Evolutionary conservation across 176 grass and related monocot genomes (phyloP), one percentile per base, ranked within the genome.

Genomic region (Musa beccarii): DNA sequence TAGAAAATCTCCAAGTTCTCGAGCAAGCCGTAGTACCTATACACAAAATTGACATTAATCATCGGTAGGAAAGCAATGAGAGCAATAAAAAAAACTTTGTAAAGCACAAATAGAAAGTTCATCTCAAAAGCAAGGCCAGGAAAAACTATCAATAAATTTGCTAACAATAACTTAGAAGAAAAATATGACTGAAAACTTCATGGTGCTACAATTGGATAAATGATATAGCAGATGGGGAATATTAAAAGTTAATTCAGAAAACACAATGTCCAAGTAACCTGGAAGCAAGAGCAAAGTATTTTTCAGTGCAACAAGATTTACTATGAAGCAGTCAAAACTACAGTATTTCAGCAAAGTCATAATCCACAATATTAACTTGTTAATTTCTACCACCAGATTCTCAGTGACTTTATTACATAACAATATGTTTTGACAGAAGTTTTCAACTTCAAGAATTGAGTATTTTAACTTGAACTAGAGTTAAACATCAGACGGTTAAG

Each of bases 1-100:
- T 66, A 98, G 76, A 69, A 98, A 98, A 81, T 93, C 90, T 87
- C 90, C 94, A 82, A 98, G 90, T 62, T 73, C 94, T 82, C 94
- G 84, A 85, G 94, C 90, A 87, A 98, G 80, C 49, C 90, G 88
- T 50, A 98, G 82, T 84, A 93, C 91, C 94, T 98, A 79, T 64
- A 82, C 76, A 57, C 71, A 75, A 10, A 72, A 72, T 54, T 83
- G 63, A 26, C 43, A 79, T 51, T 70, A 82, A 52, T 56, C 34
- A 21, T 61, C 11, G 77, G 52, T 64, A 73, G 21, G 22, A 53
- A 26, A 23, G 53, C 22, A 75, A 68, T 52, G 20, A 66, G 53
- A 72, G 15, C 76, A 49, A 84, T 29, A 10, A 51, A 1, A 49
- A 51, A 15, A 59, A 1, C 1, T 19, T 43, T 43, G 6, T 43